Percentiles rank a stretch among this genome's conserved stretches.
These are phyloP conservation scores for Phylloporus arenicola DNA, from an alignment of 768 basidiomycete genomes.

Conservation along the genomic window DNA sequence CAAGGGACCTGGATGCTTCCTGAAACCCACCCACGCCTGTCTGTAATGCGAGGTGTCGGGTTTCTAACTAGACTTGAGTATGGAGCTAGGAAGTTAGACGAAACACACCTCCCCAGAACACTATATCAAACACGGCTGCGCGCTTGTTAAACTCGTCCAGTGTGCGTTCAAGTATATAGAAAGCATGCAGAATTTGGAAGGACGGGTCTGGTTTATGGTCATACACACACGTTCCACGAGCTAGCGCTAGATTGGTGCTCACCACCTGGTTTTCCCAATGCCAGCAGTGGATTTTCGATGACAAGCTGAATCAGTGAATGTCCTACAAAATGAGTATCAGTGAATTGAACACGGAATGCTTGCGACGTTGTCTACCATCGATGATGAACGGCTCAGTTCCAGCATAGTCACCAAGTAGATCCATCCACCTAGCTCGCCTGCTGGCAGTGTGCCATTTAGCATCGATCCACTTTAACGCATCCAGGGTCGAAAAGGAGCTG, in stretches of 20 bases:
- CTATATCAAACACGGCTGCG: slow-evolving; percentile 53
- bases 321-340: slow-evolving; percentile 34
- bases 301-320: slow-evolving; percentile 57
- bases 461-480: slow-evolving; percentile 31
- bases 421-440: slow-evolving; percentile 53
- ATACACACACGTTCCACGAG: background rate
- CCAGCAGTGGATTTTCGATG: slow-evolving; percentile 57
- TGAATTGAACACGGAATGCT: background rate
- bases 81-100: background rate
- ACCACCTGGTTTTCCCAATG: slow-evolving; percentile 47
- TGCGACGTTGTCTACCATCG: slow-evolving; percentile 41
- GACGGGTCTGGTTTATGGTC: slow-evolving; percentile 36
- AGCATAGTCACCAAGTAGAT: slow-evolving; percentile 66
- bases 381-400: slow-evolving; percentile 61
- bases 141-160: slow-evolving; percentile 46
- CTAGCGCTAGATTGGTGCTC: slow-evolving; percentile 2
- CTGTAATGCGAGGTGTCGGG: slow-evolving; percentile 37
- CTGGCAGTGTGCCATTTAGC: slow-evolving; percentile 36
- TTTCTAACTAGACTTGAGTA: slow-evolving; percentile 31
- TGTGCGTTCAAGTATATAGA: slow-evolving; percentile 47
- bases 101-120: slow-evolving; percentile 52
- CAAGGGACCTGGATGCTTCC: slow-evolving; percentile 46
- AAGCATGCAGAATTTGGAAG: slow-evolving; percentile 62
- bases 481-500: slow-evolving; percentile 8
- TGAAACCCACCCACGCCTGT: slow-evolving; percentile 34